A percentile compares a stretch with the other conserved stretches of the same genome.
phyloP scores from a whole-genome alignment of 2,329 filamentous ascomycete genomes.

The Alternaria triticina region DNA sequence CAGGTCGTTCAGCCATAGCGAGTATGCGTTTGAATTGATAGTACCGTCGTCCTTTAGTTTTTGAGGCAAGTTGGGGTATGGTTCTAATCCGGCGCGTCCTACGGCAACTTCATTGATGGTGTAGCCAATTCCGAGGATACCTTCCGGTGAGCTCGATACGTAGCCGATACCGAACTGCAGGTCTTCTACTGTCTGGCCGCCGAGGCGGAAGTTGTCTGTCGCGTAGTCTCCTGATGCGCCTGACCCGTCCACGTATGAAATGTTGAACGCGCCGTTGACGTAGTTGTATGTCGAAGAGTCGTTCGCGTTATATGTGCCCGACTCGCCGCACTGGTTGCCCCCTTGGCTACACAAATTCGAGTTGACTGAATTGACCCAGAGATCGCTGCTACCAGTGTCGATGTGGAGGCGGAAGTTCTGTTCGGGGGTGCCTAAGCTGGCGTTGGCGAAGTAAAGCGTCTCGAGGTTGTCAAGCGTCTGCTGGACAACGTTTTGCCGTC shows the following conservation, averaged over 20 bases:
- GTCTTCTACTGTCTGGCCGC: conserved; percentile 58
- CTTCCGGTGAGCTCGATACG: conserved; percentile 63
- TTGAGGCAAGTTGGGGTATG: conserved; percentile 68
- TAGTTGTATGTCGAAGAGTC: conserved; percentile 77
- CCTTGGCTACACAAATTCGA: conserved; percentile 65
- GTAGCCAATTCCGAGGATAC: conserved; percentile 88
- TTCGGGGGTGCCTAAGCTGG: conserved; percentile 63
- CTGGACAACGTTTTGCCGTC: conserved; percentile 51
- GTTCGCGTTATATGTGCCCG: conserved; percentile 73
- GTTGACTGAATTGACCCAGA: conserved; percentile 69
- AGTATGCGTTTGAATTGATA: conserved; percentile 71
- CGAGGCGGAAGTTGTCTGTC: conserved; percentile 72
- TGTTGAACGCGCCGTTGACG: conserved; percentile 80
- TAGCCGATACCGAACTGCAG: conserved; percentile 80
- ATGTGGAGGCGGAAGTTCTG: conserved; percentile 64
- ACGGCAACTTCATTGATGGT: conserved; percentile 77
- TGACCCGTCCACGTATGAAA: conserved; percentile 84
- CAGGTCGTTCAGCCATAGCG: conserved; percentile 67
- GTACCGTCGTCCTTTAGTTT: conserved; percentile 67
- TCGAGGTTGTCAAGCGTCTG: conserved; percentile 63
- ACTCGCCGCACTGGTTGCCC: conserved; percentile 61
- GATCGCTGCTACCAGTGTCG: conserved; percentile 68
- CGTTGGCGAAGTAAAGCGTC: conserved; percentile 65
- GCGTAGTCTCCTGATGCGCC: conserved; percentile 80
- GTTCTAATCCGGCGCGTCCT: conserved; percentile 57